phyloP scores from a whole-genome alignment of 2,329 filamentous ascomycete genomes.

The Cadophora gregata region DNA sequence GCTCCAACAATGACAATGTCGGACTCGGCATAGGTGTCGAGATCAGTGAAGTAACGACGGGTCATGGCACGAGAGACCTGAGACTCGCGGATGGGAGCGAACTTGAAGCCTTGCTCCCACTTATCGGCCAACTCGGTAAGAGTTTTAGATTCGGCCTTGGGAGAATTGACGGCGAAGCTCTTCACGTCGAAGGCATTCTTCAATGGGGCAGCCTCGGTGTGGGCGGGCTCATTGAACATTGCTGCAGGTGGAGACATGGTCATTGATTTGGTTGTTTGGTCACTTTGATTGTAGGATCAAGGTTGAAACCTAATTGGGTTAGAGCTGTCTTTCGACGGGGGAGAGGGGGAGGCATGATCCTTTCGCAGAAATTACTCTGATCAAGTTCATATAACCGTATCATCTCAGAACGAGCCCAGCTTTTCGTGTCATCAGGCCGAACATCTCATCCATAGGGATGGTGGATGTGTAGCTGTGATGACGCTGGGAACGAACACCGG shows the following conservation, averaged over 20 bases:
- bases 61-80: slow-evolving; percentile 95
- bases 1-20: slow-evolving; percentile 94
- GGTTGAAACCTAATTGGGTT: slow-evolving; percentile 49
- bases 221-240: slow-evolving; percentile 54
- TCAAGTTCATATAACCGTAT: slow-evolving; percentile 90
- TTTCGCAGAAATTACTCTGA: slow-evolving; percentile 99
- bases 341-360: slow-evolving; percentile 83
- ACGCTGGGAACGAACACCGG: slow-evolving; percentile 62
- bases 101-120: slow-evolving; percentile 77
- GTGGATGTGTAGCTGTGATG: slow-evolving; percentile 42
- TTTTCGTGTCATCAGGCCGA: slow-evolving; percentile 32
- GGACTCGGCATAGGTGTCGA: slow-evolving; percentile 88
- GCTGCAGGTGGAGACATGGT: slow-evolving; percentile 83
- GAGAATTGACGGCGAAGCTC: slow-evolving; percentile 50
- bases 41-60: slow-evolving; percentile 87
- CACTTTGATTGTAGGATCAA: slow-evolving; percentile 34
- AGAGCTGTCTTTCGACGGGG: slow-evolving; percentile 46
- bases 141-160: slow-evolving; percentile 46
- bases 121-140: slow-evolving; percentile 72
- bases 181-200: slow-evolving; percentile 56
- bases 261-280: slow-evolving; percentile 36
- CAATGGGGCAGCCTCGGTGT: slow-evolving; percentile 44
- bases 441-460: slow-evolving; percentile 41
- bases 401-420: slow-evolving; percentile 71
- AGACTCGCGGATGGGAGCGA: slow-evolving; percentile 86